Base-by-base conservation (phyloP, 2,329 filamentous ascomycete genomes). In the Furcasterigmium furcatum region DNA sequence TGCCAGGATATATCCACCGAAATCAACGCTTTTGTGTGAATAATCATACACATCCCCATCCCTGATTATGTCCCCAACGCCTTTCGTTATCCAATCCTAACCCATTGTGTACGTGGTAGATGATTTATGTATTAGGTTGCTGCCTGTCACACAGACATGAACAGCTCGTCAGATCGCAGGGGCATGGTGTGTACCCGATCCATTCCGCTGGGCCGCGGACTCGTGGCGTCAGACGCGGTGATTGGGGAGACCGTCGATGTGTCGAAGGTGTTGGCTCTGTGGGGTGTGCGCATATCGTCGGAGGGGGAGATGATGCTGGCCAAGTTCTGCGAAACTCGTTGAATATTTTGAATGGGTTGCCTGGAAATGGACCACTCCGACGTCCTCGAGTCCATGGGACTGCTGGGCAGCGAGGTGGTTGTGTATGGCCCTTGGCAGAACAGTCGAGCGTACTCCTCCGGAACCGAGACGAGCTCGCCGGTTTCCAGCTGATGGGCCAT, bases 91-190 rank as follows among this genome's bases (percentile, higher is more conserved):
- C n/a, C n/a, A n/a, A n/a, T n/a, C n/a, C n/a, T n/a, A n/a, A n/a
- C n/a, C n/a, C n/a, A n/a, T n/a, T n/a, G n/a, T n/a, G n/a, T n/a
- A n/a, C n/a, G n/a, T n/a, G n/a, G n/a, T n/a, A n/a, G n/a, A n/a
- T n/a, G n/a, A n/a, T n/a, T n/a, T n/a, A n/a, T n/a, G n/a, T n/a
- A n/a, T n/a, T n/a, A n/a, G n/a, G n/a, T n/a, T n/a, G n/a, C n/a
- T n/a, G n/a, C n/a, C n/a, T n/a, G n/a, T n/a, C n/a, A 46, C 18
- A 38, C 36, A 16, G 51, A 51, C 19, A 65, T 54, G 46, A 61
- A 71, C 4, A 72, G 53, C 51, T 73, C 71, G 21, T 72, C 70
- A 2, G 69, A 72, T 45, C 69, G 58, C 5, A 65, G 70, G 8
- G 70, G 67, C 52, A 66, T 49, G 0, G 61, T 60, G 16, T 60